phyloP scores from a whole-genome alignment of 164 flowering plant species.

The Akebia trifoliata region DNA sequence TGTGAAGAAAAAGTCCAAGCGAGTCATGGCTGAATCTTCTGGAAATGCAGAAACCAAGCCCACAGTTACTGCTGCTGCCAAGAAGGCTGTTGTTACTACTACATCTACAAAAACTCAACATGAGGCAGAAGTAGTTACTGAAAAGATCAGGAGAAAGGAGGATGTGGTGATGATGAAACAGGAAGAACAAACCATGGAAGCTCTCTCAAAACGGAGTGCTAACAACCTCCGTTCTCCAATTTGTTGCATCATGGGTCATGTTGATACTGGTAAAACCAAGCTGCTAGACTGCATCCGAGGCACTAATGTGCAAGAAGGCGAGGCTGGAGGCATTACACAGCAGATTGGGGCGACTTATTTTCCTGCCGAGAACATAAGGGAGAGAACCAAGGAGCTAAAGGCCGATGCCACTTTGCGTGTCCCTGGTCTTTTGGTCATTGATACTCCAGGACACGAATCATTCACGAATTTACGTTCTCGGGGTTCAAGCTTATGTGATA shows the following conservation, averaged over 20 bases:
- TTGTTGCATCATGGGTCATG: conserved; percentile 99
- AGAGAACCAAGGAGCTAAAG: conserved; percentile 90
- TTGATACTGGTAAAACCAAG: conserved; percentile 98
- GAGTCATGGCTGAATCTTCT: conserved; percentile 20
- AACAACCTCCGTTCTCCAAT: conserved; percentile 87
- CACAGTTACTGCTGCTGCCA: conserved; percentile 13
- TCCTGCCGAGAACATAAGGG: conserved; percentile 88
- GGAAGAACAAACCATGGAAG: conserved; percentile 28
- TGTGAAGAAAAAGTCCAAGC: conserved; percentile 48
- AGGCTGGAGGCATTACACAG: conserved; percentile 99
- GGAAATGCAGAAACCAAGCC: conserved; percentile 21
- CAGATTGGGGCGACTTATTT: conserved; percentile 99
- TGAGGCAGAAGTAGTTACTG: conserved; percentile 27
- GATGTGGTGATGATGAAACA: conserved; percentile 29
- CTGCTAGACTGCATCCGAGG: conserved; percentile 94
- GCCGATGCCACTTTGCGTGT: conserved; percentile 89
- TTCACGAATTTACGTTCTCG: conserved; percentile 91
- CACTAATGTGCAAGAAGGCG: conserved; percentile 99
- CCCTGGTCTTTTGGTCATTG: conserved; percentile 92
- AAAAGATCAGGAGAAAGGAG: conserved; percentile 32
- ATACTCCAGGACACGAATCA: conserved; percentile 98
- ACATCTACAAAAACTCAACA: conserved; percentile 24
- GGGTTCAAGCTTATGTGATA: conserved; percentile 95
- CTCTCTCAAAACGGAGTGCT: conserved; percentile 33
- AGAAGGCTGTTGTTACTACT: conserved; percentile 20